Base-by-base conservation (phyloP, 2,329 filamentous ascomycete genomes). In the Fusarium sp. region DNA sequence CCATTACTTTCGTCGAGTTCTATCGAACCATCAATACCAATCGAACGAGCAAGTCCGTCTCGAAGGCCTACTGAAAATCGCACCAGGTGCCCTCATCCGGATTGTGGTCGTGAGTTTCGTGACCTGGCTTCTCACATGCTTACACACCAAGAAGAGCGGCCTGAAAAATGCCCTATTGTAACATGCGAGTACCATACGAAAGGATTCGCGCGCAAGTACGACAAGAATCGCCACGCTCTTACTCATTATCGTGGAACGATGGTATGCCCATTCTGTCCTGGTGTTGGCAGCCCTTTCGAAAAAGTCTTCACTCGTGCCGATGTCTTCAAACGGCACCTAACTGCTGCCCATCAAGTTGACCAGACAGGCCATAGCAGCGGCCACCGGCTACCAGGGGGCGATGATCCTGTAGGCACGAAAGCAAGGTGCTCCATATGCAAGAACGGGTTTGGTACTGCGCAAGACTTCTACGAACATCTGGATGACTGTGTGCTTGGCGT, bases 211-310 rank as follows among this genome's bases (percentile, higher is more conserved):
- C 89, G 96, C 70, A 98, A 98, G 83, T 99, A 98, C 81, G 96
- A 98, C 85, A 98, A 98, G 87, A 98, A 98, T 82, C 88, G 96
- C 18, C 96, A 99, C 81, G 97, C 96, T 4, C 84, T 98, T 73
- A 98, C 96, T 6, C 96, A 98, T 81, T 99, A 98, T 87, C 97
- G 98, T 82, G 96, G 96, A 14, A 98, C 94, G 20, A 98, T 98
- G 95, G 93, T 98, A 13, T 99, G 96, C 79, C 95, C 95, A 10
- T 98, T 98, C 83, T 98, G 96, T 76, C 94, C 95, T 1, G 94
- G 95, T 8, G 93, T 92, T 26, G 95, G 95, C 11, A 95, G 94
- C 7, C 90, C 94, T 3, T 93, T 93, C 11, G 96, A 98, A 82
- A 98, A 98, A 86, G 94, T 93, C 74, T 98, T 99, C 83, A 98